These are phyloP conservation scores for Pestalotiopsis sp. DNA, from an alignment of 2,329 filamentous ascomycete species.

Conservation along the genomic window DNA sequence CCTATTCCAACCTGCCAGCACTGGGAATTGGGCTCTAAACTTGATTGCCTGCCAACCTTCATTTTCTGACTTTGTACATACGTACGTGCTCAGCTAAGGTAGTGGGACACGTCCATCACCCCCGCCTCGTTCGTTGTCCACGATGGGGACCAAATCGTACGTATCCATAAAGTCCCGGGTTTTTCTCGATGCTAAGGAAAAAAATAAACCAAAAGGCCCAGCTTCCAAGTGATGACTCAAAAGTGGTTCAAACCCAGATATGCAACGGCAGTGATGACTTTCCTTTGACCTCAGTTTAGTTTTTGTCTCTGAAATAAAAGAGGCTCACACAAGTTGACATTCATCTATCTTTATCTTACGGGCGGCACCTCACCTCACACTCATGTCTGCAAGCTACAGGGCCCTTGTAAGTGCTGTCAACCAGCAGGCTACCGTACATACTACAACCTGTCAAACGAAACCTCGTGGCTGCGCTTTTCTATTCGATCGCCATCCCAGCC, in stretches of 20 bases:
- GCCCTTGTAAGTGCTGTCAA: not conserved
- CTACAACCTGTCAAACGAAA: not conserved
- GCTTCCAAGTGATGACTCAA: no score
- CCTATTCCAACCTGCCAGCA: not conserved
- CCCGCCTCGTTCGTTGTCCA: not conserved
- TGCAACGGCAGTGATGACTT: constrained; percentile 19
- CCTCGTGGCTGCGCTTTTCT: not conserved
- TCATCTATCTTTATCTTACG: not conserved
- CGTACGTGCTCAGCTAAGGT: not conserved
- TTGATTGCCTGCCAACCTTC: constrained; percentile 3
- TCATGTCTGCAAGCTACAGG: not conserved
- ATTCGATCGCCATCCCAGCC: constrained; percentile 5
- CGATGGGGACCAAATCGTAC: constrained; percentile 1
- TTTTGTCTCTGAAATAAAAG: not conserved
- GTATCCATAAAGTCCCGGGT: constrained; percentile 7
- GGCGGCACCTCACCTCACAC: not conserved
- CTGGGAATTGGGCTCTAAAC: not conserved
- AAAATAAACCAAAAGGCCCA: no score
- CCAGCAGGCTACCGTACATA: not conserved
- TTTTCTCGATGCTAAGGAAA: not conserved
- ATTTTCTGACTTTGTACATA: not conserved
- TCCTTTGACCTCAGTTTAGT: constrained; percentile 3
- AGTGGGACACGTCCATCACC: constrained; percentile 5
- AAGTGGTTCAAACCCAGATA: not conserved
- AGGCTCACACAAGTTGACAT: not conserved